Conservation (phyloP, 352 stramenopile genomes). For the Phytopythium ostracodes region DNA sequence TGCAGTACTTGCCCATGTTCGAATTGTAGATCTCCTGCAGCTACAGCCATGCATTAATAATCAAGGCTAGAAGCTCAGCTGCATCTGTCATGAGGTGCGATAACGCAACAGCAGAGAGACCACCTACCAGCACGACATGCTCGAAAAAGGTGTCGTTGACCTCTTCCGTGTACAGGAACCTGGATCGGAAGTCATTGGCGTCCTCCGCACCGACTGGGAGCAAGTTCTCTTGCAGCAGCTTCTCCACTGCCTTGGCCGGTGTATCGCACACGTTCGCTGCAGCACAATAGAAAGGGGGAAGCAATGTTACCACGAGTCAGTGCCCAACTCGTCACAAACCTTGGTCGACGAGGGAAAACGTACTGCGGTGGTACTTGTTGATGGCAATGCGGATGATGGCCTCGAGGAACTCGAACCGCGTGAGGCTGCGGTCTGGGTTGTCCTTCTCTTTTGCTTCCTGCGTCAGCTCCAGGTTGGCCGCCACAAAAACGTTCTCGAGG, state of each 20-base stretch:
- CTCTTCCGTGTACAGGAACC: slow-evolving; percentile 76
- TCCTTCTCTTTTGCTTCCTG: slow-evolving; percentile 77
- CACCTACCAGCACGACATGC: slow-evolving; percentile 57
- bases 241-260: slow-evolving; percentile 64
- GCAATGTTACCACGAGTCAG: background rate
- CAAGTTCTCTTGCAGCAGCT: slow-evolving; percentile 59
- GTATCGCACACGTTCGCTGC: slow-evolving; percentile 62
- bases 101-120: background rate
- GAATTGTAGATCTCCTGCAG: slow-evolving; percentile 71
- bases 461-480: slow-evolving; percentile 73
- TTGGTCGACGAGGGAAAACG: slow-evolving; percentile 6
- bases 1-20: slow-evolving; percentile 73
- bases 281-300: slow-evolving; percentile 4
- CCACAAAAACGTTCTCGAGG: slow-evolving; percentile 80
- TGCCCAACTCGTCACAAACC: background rate
- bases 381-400: slow-evolving; percentile 70
- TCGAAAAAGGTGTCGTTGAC: slow-evolving; percentile 70
- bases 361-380: slow-evolving; percentile 75
- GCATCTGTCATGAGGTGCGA: background rate
- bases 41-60: slow-evolving; percentile 15
- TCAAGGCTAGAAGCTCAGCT: background rate
- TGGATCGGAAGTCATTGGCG: slow-evolving; percentile 63
- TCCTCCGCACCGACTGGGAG: slow-evolving; percentile 44
- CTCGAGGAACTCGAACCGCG: slow-evolving; percentile 77
- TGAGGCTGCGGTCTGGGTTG: slow-evolving; percentile 74